Conservation (phyloP, 2,329 filamentous ascomycete species). For the Aspergillus fischeri region DNA sequence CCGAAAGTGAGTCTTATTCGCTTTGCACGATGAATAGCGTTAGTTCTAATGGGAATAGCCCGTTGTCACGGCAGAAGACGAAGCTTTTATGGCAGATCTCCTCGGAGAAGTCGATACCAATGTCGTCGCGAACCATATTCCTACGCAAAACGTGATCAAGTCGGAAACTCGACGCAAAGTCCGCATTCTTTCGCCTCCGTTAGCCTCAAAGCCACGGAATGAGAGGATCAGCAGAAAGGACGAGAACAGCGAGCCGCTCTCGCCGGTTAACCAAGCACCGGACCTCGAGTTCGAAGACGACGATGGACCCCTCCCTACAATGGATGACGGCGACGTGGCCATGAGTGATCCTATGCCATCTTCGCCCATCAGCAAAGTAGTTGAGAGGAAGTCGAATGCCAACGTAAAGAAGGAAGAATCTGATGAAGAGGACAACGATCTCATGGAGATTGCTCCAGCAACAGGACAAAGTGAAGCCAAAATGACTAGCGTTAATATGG, state of each 20-base stretch:
- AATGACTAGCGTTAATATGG: conserved; percentile 74
- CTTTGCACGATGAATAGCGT: not conserved
- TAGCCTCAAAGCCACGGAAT: conserved; percentile 50
- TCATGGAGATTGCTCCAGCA: conserved; percentile 81
- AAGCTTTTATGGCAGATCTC: conserved; percentile 78
- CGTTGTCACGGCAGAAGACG: conserved; percentile 78
- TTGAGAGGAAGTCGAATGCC: conserved; percentile 63
- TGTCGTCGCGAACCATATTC: conserved; percentile 52
- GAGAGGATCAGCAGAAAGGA: conserved; percentile 49
- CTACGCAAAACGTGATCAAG: conserved; percentile 62
- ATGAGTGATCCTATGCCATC: conserved; percentile 86
- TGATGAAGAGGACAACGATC: conserved; percentile 71
- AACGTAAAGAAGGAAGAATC: conserved; percentile 59
- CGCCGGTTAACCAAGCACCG: conserved; percentile 38
- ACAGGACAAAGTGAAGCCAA: conserved; percentile 61
- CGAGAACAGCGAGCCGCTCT: conserved; percentile 44
- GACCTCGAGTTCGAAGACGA: conserved; percentile 48
- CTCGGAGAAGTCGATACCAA: conserved; percentile 86
- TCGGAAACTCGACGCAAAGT: conserved; percentile 73
- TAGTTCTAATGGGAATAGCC: conserved; percentile 47
- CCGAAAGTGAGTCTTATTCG: conserved; percentile 61
- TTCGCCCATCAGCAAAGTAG: conserved; percentile 76
- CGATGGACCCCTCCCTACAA: conserved; percentile 51
- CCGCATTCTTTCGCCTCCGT: conserved; percentile 72
- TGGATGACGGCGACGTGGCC: conserved; percentile 70